phyloP scores from a whole-genome alignment of 805 yeast species.

The Candida dajiaensis region DNA sequence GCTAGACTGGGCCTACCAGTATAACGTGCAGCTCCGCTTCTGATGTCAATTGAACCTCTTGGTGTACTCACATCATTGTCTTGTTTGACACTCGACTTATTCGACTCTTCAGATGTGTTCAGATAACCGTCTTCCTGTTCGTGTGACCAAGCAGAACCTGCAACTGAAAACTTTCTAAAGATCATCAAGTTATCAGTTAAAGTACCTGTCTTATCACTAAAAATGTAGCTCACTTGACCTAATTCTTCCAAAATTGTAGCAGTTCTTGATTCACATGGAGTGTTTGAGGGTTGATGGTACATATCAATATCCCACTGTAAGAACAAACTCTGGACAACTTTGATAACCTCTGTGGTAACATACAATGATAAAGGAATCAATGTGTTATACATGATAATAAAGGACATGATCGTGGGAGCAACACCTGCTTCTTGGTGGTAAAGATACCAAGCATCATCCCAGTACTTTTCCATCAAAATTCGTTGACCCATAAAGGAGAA shows the following conservation, averaged over 20 bases:
- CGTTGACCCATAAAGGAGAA: constrained; percentile 81
- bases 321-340: constrained; percentile 75
- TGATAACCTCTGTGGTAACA: constrained; percentile 94
- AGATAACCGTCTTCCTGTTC: constrained; percentile 32
- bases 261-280: constrained; percentile 92
- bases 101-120: not conserved
- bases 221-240: constrained; percentile 93
- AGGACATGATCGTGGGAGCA: constrained; percentile 91
- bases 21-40: constrained; percentile 33
- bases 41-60: constrained; percentile 34
- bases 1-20: constrained; percentile 58
- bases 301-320: constrained; percentile 91
- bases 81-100: not conserved
- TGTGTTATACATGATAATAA: constrained; percentile 94
- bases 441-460: constrained; percentile 66
- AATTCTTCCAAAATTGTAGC: constrained; percentile 94
- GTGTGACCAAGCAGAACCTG: constrained; percentile 89
- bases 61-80: constrained; percentile 2
- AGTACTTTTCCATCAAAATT: constrained; percentile 35
- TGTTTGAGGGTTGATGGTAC: constrained; percentile 79
- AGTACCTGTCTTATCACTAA: constrained; percentile 97
- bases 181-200: constrained; percentile 92
- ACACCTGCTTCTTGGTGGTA: constrained; percentile 68
- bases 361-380: constrained; percentile 91
- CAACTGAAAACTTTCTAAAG: constrained; percentile 80